A percentile compares a stretch with the other conserved stretches of the same genome.
These are phyloP conservation scores for Paratinospora sagittata DNA, from an alignment of 164 flowering plant species.

Conservation along the genomic window DNA sequence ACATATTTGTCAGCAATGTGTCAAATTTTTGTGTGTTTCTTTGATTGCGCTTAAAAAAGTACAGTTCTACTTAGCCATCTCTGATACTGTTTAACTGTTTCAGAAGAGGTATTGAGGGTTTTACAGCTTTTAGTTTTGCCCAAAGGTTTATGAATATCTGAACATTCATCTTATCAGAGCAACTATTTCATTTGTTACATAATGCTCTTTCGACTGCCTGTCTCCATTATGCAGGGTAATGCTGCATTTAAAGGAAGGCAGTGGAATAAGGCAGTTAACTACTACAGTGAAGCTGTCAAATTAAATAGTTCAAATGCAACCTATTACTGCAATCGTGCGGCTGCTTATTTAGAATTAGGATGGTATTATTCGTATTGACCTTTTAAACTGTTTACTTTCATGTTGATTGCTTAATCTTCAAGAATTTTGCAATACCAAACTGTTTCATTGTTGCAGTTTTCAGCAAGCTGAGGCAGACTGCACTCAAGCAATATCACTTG, in stretches of 20 bases:
- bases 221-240: conserved; percentile 59
- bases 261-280: conserved; percentile 89
- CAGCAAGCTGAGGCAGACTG: conserved; percentile 94
- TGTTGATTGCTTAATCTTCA: not conserved
- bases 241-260: conserved; percentile 84
- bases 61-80: not conserved
- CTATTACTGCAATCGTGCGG: conserved; percentile 79
- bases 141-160: not conserved
- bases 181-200: not conserved
- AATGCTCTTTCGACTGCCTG: not conserved
- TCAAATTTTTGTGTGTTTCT: not conserved
- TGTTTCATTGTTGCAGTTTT: conserved; percentile 49
- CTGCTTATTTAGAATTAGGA: conserved; percentile 86
- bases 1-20: not conserved
- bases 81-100: not conserved
- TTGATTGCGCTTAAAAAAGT: not conserved
- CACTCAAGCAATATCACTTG: conserved; percentile 64
- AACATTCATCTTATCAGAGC: not conserved
- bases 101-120: not conserved
- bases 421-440: not conserved
- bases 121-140: not conserved
- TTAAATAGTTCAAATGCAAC: conserved; percentile 64
- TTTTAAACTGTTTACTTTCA: not conserved
- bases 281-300: conserved; percentile 85
- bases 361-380: conserved; percentile 37